These are phyloP conservation scores for Filobasidium uniguttulatum DNA, from an alignment of 1,284 basidiomycete species.

Conservation along the genomic window DNA sequence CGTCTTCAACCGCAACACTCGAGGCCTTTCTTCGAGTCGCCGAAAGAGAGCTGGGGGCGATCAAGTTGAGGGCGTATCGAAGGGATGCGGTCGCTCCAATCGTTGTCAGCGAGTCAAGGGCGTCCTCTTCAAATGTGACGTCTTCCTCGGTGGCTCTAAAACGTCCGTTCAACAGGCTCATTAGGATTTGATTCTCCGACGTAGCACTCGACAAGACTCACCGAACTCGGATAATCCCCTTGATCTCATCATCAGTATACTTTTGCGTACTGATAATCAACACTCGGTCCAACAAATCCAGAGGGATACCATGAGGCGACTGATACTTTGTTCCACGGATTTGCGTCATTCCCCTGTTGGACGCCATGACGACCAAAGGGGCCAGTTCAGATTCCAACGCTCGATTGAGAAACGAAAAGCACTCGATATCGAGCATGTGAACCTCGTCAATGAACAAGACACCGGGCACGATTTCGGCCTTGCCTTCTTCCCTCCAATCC, in stretches of 20 bases:
- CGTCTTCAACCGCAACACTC: constrained; percentile 65
- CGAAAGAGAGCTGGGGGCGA: constrained; percentile 74
- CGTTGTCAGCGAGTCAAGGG: constrained; percentile 60
- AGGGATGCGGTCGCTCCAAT: constrained; percentile 78
- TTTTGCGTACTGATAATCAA: constrained; percentile 87
- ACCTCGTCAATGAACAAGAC: constrained; percentile 90
- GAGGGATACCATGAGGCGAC: constrained; percentile 86
- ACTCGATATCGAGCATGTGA: constrained; percentile 99
- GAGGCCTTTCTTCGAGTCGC: constrained; percentile 66
- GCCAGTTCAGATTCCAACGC: constrained; percentile 87
- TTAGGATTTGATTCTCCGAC: neutral
- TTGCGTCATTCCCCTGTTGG: constrained; percentile 84
- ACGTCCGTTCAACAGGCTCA: constrained; percentile 30
- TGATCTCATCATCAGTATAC: constrained; percentile 73
- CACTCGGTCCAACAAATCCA: constrained; percentile 85
- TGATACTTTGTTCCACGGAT: constrained; percentile 91
- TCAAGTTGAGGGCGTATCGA: constrained; percentile 81
- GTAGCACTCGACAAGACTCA: constrained; percentile 25
- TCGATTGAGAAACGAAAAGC: constrained; percentile 95
- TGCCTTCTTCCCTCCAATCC: constrained; percentile 97
- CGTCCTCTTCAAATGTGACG: constrained; percentile 64
- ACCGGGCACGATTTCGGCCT: constrained; percentile 93
- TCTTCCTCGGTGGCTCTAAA: constrained; percentile 95
- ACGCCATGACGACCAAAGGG: constrained; percentile 95
- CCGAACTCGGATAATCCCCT: constrained; percentile 85